phyloP scores from a whole-genome alignment of 1,139 yeast species.

The Hyphopichia buzzinii region DNA sequence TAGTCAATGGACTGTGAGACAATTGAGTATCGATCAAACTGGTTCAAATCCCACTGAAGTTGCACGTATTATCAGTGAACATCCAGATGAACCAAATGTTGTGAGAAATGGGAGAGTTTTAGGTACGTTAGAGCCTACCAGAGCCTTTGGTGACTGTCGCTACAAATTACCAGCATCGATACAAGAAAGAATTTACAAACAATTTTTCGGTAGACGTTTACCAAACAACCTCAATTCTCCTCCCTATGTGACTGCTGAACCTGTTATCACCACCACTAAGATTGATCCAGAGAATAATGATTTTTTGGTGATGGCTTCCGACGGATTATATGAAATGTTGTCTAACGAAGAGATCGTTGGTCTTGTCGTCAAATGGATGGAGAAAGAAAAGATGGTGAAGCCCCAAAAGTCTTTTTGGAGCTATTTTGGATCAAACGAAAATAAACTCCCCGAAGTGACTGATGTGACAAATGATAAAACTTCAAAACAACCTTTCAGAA shows the following conservation, averaged over 20 bases:
- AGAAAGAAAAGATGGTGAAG: slow-evolving; percentile 62
- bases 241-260: slow-evolving; percentile 97
- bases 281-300: slow-evolving; percentile 72
- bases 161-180: slow-evolving; percentile 75
- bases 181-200: slow-evolving; percentile 71
- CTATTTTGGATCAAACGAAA: slow-evolving; percentile 44
- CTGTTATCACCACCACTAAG: slow-evolving; percentile 82
- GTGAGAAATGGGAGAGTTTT: slow-evolving; percentile 86
- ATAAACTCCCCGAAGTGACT: slow-evolving; percentile 58
- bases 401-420: slow-evolving; percentile 53
- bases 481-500: slow-evolving; percentile 46
- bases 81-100: slow-evolving; percentile 85
- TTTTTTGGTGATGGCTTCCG: slow-evolving; percentile 90
- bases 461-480: slow-evolving; percentile 59
- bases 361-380: slow-evolving; percentile 92
- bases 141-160: slow-evolving; percentile 97
- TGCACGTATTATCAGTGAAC: slow-evolving; percentile 77
- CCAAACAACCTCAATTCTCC: slow-evolving; percentile 84
- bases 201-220: slow-evolving; percentile 79
- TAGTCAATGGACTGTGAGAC: slow-evolving; percentile 84
- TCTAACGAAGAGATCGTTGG: slow-evolving; percentile 92
- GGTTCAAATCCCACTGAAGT: slow-evolving; percentile 91
- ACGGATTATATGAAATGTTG: slow-evolving; percentile 89
- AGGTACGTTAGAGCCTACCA: slow-evolving; percentile 93
- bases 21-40: slow-evolving; percentile 89